Percentiles rank a stretch among this genome's conserved stretches.
Conservation (phyloP, 179 eudicot genomes). For the Heliamphora pulchella region DNA sequence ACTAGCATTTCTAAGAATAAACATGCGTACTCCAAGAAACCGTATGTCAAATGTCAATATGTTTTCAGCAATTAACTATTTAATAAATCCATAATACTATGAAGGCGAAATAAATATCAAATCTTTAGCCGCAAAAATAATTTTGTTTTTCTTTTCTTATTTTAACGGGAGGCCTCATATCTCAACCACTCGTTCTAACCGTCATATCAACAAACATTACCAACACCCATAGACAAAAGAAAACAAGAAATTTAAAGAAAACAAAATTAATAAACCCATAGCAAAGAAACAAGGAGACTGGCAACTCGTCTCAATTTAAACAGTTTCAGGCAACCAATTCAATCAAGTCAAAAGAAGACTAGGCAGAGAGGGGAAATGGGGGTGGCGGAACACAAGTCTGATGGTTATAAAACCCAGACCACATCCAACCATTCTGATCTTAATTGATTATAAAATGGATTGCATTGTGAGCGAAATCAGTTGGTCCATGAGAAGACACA, state of each 20-base stretch:
- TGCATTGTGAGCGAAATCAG: background rate
- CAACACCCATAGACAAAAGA: background rate
- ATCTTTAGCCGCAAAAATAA: background rate
- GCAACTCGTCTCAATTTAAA: background rate
- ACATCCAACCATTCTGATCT: background rate
- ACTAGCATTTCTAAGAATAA: too few relatives aligned
- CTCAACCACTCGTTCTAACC: background rate
- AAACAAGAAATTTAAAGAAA: background rate
- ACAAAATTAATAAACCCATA: background rate
- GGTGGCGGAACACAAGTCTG: background rate
- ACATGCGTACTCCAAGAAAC: too few relatives aligned
- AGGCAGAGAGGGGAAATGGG: background rate
- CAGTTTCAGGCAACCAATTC: background rate
- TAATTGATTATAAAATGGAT: background rate
- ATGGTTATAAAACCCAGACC: background rate
- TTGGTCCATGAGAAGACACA: background rate
- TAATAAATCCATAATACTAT: background rate
- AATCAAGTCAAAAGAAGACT: background rate
- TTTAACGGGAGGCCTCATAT: background rate
- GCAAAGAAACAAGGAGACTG: background rate
- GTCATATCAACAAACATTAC: background rate
- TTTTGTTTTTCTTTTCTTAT: background rate
- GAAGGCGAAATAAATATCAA: background rate
- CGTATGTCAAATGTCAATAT: background rate
- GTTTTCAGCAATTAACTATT: background rate